Evolutionary conservation across 176 grass and related monocot species (phyloP).

Genomic region (Poa pratensis): DNA sequence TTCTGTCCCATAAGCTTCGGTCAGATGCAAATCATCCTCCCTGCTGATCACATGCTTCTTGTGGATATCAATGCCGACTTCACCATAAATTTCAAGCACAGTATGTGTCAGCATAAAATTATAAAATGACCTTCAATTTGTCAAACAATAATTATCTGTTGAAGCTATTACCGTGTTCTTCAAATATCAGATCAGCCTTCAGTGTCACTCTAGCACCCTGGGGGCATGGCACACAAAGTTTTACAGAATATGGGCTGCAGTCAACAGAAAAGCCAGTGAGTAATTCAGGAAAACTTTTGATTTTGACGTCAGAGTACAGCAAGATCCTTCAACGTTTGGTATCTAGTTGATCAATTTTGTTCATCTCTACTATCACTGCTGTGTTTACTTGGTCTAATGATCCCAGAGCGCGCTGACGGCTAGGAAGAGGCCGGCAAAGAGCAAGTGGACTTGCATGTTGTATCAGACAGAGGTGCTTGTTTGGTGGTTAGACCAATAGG

Average conservation of each 20-base stretch:
- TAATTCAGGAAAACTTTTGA: constrained; percentile 41
- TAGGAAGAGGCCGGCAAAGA: neutral
- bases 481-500: constrained; percentile 24
- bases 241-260: constrained; percentile 83
- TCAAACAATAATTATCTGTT: constrained; percentile 25
- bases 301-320: constrained; percentile 4
- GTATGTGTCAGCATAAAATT: constrained; percentile 38
- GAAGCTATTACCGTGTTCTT: constrained; percentile 80
- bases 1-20: constrained; percentile 36
- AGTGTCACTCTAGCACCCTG: constrained; percentile 67
- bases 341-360: constrained; percentile 24
- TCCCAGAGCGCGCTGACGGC: neutral
- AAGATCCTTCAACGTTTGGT: constrained; percentile 3
- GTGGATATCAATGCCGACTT: constrained; percentile 89
- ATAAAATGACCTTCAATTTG: constrained; percentile 24
- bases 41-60: constrained; percentile 73
- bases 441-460: constrained; percentile 8
- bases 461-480: constrained; percentile 19
- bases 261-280: constrained; percentile 39
- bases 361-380: neutral
- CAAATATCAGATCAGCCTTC: constrained; percentile 84
- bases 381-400: neutral
- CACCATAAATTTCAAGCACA: constrained; percentile 42
- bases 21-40: constrained; percentile 46
- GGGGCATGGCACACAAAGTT: constrained; percentile 68